Evolutionary conservation across 495 filamentous ascomycete genomes (phyloP).

Genomic region (Penicillium odoratum): DNA sequence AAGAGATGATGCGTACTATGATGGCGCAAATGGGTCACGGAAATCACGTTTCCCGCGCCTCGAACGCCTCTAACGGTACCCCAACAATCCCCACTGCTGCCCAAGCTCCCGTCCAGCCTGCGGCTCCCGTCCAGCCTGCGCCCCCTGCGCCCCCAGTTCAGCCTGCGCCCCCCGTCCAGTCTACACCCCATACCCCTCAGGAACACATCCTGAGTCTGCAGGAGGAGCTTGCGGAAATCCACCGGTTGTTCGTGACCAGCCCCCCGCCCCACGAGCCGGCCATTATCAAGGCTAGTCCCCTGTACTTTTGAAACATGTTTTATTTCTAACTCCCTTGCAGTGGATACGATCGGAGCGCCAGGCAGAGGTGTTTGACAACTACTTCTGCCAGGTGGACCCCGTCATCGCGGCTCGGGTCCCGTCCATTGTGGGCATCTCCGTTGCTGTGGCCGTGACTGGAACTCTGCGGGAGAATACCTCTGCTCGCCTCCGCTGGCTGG

Average conservation of each 20-base stretch:
- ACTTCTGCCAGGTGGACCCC: neutral
- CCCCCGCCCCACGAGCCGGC: neutral
- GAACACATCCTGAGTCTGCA: neutral
- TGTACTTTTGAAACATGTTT: neutral
- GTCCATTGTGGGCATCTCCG: neutral
- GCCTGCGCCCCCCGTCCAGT: neutral
- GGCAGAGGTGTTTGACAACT: neutral
- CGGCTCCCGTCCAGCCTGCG: neutral
- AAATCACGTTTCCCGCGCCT: too few relatives aligned
- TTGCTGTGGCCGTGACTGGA: neutral
- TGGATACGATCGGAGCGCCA: neutral
- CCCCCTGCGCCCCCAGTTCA: neutral
- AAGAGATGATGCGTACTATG: constrained; percentile 66
- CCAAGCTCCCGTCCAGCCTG: neutral
- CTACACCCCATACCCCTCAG: neutral
- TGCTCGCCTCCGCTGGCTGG: neutral
- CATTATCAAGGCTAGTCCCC: neutral
- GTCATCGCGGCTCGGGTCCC: neutral
- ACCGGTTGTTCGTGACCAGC: neutral
- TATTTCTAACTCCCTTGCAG: neutral
- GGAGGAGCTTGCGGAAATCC: neutral
- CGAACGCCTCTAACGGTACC: too few relatives aligned
- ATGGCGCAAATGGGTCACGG: constrained; percentile 11
- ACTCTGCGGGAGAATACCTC: neutral
- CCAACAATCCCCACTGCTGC: too few relatives aligned